These are phyloP conservation scores for Lupinus albus DNA, from an alignment of 306 rosid genomes.

Conservation along the genomic window DNA sequence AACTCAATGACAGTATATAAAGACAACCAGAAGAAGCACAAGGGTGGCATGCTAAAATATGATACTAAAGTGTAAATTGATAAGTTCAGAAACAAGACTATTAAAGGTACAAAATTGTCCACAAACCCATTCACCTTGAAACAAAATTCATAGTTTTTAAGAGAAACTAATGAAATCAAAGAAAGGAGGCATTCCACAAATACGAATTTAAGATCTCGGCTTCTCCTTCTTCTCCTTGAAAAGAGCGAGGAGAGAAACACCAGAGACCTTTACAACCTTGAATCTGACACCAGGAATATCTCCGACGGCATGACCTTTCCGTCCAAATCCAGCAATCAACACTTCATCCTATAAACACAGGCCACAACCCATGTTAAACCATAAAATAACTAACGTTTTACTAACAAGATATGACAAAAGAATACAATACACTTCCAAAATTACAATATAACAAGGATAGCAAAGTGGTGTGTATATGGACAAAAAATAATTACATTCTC, in stretches of 20 bases:
- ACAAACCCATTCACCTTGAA: slow-evolving; percentile 31
- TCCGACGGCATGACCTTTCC: no score
- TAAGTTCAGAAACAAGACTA: slow-evolving; percentile 22
- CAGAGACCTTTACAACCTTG: no score
- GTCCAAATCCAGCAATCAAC: no score
- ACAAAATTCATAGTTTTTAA: slow-evolving; percentile 20
- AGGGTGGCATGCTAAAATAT: background rate
- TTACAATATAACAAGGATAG: background rate
- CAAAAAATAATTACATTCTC: background rate
- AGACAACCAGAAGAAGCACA: background rate
- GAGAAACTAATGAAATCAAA: slow-evolving; percentile 15
- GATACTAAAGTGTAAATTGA: slow-evolving; percentile 10
- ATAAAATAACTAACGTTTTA: background rate
- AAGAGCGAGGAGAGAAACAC: no score
- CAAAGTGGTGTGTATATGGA: background rate
- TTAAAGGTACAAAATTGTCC: slow-evolving; percentile 39
- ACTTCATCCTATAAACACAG: no score
- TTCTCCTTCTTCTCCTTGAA: no score
- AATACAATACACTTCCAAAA: background rate
- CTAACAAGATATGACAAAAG: background rate
- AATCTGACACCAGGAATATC: no score
- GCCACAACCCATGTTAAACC: background rate
- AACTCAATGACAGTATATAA: background rate
- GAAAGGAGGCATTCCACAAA: background rate
- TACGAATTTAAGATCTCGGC: background rate